A percentile compares a stretch with the other conserved stretches of the same genome.
Evolutionary conservation across 2,329 filamentous ascomycete genomes (phyloP).

Genomic region (Mariannaea sp.): DNA sequence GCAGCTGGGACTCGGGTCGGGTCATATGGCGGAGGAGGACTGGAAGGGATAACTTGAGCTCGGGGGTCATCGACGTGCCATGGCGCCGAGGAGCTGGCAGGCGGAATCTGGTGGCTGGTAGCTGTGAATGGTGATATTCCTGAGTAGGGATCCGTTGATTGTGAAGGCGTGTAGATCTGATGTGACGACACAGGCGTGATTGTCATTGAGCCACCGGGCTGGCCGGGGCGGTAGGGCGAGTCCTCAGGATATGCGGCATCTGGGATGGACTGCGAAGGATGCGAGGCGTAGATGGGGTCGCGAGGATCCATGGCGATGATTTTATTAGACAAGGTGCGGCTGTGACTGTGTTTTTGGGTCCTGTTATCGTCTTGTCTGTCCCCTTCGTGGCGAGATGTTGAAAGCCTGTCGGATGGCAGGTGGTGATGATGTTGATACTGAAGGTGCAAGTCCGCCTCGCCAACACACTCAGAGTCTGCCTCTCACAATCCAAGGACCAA

Average conservation of each 20-base stretch:
- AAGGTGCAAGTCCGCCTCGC: not conserved
- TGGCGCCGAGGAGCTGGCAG: slow-evolving; percentile 2
- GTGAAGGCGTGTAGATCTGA: slow-evolving; percentile 22
- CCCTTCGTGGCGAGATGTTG: too few relatives aligned
- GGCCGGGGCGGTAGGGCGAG: slow-evolving; percentile 34
- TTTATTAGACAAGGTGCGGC: not conserved
- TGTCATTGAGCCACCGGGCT: slow-evolving; percentile 9
- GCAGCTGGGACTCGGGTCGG: slow-evolving; percentile 34
- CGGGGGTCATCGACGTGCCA: slow-evolving; percentile 3
- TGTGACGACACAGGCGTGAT: slow-evolving; percentile 15
- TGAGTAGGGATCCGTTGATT: slow-evolving; percentile 6
- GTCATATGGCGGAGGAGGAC: slow-evolving; percentile 39
- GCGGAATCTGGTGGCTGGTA: slow-evolving; percentile 11
- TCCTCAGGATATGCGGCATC: slow-evolving; percentile 41
- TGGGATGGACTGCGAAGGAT: slow-evolving; percentile 40
- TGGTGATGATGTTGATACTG: too few relatives aligned
- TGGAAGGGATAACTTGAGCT: slow-evolving; percentile 23
- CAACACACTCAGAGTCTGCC: too few relatives aligned
- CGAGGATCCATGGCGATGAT: slow-evolving; percentile 28
- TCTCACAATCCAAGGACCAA: not conserved
- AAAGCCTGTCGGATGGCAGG: too few relatives aligned
- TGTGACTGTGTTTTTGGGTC: too few relatives aligned
- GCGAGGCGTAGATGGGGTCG: slow-evolving; percentile 24
- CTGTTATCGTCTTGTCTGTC: too few relatives aligned
- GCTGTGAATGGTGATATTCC: slow-evolving; percentile 21